Conservation (phyloP, 2,329 filamentous ascomycete genomes). For the Septoria petroselini region DNA sequence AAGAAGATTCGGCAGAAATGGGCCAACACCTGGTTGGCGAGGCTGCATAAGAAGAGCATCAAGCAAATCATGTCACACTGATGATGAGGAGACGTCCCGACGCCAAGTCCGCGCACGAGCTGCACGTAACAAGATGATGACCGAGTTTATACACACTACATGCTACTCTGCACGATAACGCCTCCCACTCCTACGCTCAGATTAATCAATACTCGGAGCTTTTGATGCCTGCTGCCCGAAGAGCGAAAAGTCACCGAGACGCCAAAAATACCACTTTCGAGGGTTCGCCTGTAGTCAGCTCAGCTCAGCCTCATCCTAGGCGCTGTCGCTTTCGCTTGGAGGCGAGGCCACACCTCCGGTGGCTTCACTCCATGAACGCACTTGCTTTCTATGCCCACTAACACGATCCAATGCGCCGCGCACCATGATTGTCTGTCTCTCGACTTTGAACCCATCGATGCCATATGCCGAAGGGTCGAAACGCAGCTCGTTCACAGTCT, state of each 20-base stretch:
- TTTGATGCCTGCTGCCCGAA: not conserved
- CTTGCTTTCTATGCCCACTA: constrained; percentile 20
- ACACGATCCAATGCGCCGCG: constrained; percentile 26
- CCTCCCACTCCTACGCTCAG: not conserved
- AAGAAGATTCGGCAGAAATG: constrained; percentile 37
- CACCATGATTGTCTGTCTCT: constrained; percentile 38
- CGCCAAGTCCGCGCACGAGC: not conserved
- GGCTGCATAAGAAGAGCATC: constrained; percentile 32
- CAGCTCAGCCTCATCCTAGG: not conserved
- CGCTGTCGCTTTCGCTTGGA: constrained; percentile 2
- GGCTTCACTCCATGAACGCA: constrained; percentile 25
- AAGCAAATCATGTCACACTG: constrained; percentile 25
- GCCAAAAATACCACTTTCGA: not conserved
- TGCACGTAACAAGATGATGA: not conserved
- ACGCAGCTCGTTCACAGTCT: constrained; percentile 31
- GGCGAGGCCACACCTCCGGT: constrained; percentile 13
- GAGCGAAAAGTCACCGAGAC: not conserved
- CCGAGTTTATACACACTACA: not conserved
- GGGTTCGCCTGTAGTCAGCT: not conserved
- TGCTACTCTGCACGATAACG: not conserved
- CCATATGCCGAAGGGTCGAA: constrained; percentile 36
- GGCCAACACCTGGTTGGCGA: constrained; percentile 35
- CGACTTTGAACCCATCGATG: constrained; percentile 27
- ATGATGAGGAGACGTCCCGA: not conserved
- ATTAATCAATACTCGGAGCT: not conserved